phyloP scores from a whole-genome alignment of 805 yeast species.

The Spathaspora hagerdaliae region DNA sequence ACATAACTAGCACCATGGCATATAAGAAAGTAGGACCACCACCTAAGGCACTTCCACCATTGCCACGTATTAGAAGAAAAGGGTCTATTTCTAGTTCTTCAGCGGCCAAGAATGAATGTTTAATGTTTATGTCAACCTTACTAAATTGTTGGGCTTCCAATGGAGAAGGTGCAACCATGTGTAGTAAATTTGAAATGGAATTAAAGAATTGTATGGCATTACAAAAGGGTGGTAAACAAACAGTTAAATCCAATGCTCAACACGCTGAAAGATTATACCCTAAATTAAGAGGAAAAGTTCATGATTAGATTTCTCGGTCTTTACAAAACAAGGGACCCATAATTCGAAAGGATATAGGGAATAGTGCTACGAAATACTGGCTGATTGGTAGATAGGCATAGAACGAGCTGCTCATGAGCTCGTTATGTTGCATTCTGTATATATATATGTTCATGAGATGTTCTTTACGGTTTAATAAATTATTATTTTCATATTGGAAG shows the following conservation, averaged over 20 bases:
- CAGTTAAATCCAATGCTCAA: constrained; percentile 41
- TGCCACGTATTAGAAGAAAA: constrained; percentile 67
- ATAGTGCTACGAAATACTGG: too few species aligned
- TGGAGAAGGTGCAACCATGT: constrained; percentile 72
- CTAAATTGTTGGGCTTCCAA: constrained; percentile 96
- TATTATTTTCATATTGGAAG: too few species aligned
- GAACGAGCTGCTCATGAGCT: too few species aligned
- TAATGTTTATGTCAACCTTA: constrained; percentile 77
- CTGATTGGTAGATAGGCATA: too few species aligned
- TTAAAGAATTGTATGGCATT: constrained; percentile 71
- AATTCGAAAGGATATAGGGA: too few species aligned
- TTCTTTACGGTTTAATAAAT: too few species aligned
- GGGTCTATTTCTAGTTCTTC: constrained; percentile 17
- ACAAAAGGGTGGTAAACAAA: constrained; percentile 34
- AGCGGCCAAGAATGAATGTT: constrained; percentile 59
- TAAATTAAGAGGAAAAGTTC: constrained; percentile 40
- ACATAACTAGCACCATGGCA: constrained; percentile 25
- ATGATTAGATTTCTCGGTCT: neutral
- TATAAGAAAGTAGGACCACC: constrained; percentile 40
- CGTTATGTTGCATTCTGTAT: too few species aligned
- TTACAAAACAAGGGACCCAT: too few species aligned
- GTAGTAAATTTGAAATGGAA: constrained; percentile 62
- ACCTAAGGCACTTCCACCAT: constrained; percentile 54
- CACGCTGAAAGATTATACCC: constrained; percentile 56
- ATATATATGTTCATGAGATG: too few species aligned